A percentile compares a stretch with the other conserved stretches of the same genome.
Conservation (phyloP, 208 protist species). For the Jaenimonas drosophilae region DNA sequence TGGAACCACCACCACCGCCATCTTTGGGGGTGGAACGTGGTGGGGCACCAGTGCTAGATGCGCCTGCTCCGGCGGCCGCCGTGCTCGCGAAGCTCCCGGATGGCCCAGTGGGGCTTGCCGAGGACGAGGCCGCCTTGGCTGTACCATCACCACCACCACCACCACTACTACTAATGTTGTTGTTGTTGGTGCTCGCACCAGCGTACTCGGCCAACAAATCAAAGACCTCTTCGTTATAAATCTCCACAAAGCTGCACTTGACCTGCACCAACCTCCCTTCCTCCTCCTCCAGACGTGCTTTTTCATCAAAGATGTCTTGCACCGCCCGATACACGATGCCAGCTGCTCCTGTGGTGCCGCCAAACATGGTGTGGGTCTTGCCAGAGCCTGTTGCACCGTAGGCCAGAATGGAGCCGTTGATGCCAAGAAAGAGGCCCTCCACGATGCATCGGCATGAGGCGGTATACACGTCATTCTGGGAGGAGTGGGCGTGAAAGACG, state of each 20-base stretch:
- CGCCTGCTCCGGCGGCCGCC: too few relatives aligned
- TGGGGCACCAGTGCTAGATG: too few relatives aligned
- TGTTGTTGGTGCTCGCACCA: neutral
- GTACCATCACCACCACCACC: too few relatives aligned
- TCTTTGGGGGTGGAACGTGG: too few relatives aligned
- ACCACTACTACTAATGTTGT: neutral
- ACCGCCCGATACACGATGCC: constrained; percentile 77
- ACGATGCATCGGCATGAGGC: constrained; percentile 51
- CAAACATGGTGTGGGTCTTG: constrained; percentile 91
- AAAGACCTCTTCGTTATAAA: constrained; percentile 88
- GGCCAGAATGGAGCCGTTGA: constrained; percentile 79
- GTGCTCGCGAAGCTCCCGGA: too few relatives aligned
- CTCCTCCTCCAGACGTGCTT: constrained; percentile 43
- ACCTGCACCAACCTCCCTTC: constrained; percentile 38
- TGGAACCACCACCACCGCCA: too few relatives aligned
- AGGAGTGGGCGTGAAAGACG: constrained; percentile 52
- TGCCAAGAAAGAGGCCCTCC: constrained; percentile 54
- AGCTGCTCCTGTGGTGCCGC: constrained; percentile 45
- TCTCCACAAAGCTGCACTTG: constrained; percentile 71
- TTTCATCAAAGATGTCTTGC: constrained; percentile 71
- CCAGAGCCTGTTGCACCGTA: constrained; percentile 85
- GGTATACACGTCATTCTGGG: constrained; percentile 69
- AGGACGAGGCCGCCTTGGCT: neutral
- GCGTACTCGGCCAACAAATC: constrained; percentile 43
- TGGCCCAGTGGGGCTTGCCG: neutral